Evolutionary conservation across 2,329 filamentous ascomycete species (phyloP).

Genomic region (Xenoacremonium recifei): DNA sequence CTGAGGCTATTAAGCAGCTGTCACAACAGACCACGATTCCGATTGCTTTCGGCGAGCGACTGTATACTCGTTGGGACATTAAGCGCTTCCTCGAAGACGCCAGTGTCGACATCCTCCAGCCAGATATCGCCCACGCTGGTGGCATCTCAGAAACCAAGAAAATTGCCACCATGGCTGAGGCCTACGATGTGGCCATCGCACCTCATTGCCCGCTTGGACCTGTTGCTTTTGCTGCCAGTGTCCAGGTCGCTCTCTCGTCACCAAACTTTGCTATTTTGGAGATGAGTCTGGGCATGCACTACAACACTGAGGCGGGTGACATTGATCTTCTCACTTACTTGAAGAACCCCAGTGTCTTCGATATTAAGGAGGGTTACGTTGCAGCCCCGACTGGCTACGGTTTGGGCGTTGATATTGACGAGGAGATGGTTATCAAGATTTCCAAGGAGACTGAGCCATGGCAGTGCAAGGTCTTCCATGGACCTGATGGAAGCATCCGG

Average conservation of each 20-base stretch:
- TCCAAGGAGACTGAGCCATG: conserved; percentile 60
- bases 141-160: conserved; percentile 70
- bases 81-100: conserved; percentile 68
- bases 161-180: conserved; percentile 69
- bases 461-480: conserved; percentile 65
- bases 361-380: conserved; percentile 66
- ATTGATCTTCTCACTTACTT: conserved; percentile 67
- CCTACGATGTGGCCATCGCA: conserved; percentile 71
- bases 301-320: conserved; percentile 58
- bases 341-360: conserved; percentile 63
- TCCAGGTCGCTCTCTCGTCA: conserved; percentile 62
- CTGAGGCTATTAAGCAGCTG: conserved; percentile 56
- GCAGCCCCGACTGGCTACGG: conserved; percentile 58
- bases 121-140: conserved; percentile 69
- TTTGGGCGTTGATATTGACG: conserved; percentile 69
- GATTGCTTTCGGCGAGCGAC: conserved; percentile 70
- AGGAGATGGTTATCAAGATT: conserved; percentile 62
- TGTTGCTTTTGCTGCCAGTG: conserved; percentile 67
- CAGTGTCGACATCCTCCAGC: conserved; percentile 70
- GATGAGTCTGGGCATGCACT: conserved; percentile 79
- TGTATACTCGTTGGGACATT: conserved; percentile 72
- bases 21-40: conserved; percentile 44
- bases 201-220: conserved; percentile 74
- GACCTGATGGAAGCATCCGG: conserved; percentile 63
- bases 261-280: conserved; percentile 73